These are phyloP conservation scores for Mortierella sp. DNA, from an alignment of 371 early-diverging fungal genomes.

Conservation along the genomic window DNA sequence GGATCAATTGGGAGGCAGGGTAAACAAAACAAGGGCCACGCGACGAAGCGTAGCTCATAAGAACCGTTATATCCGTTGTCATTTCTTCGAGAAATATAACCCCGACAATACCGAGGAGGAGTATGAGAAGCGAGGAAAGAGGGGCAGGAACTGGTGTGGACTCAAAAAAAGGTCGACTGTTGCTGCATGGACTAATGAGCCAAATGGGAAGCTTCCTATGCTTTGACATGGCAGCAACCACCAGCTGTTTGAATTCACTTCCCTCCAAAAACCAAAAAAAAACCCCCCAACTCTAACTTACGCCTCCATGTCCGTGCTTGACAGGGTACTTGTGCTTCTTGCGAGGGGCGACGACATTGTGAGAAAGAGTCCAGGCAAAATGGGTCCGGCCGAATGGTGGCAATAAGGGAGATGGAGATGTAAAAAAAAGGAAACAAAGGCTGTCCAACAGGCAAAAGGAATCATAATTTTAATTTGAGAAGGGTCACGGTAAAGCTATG, in stretches of 20 bases:
- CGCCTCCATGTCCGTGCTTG: slow-evolving; percentile 57
- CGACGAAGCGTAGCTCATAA: neutral
- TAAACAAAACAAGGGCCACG: neutral
- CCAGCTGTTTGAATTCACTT: neutral
- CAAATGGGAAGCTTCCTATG: neutral
- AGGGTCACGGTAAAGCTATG: neutral
- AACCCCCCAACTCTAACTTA: slow-evolving; percentile 27
- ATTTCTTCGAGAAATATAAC: neutral
- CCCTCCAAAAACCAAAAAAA: neutral
- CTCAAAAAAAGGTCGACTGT: neutral
- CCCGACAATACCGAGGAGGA: no score
- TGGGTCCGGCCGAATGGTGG: neutral
- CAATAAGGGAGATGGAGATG: neutral
- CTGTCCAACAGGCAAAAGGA: neutral
- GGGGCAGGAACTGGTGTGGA: no score
- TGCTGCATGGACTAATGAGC: neutral
- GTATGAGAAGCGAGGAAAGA: neutral
- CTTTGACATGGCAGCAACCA: neutral
- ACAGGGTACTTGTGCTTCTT: slow-evolving; percentile 45
- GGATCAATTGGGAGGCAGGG: neutral
- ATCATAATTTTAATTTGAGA: neutral
- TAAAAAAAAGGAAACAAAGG: neutral
- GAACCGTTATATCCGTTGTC: no score
- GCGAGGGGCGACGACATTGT: slow-evolving; percentile 51
- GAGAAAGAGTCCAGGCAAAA: neutral